These are phyloP conservation scores for Leccinum imitatum DNA, from an alignment of 768 basidiomycete species.

Conservation along the genomic window DNA sequence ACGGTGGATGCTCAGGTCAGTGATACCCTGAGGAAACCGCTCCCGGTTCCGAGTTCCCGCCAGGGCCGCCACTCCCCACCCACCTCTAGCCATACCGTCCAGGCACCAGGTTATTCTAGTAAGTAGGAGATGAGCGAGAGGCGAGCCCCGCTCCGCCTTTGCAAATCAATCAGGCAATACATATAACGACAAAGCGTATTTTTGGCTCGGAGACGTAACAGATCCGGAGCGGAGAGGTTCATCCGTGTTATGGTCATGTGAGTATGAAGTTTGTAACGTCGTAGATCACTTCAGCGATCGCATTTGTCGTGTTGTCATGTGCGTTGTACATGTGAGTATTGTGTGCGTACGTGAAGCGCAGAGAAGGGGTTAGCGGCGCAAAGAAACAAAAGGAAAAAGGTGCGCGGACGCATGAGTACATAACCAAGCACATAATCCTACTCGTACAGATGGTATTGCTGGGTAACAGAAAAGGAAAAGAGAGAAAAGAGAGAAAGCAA, in stretches of 20 bases:
- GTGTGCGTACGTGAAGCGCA: neutral
- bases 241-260: neutral
- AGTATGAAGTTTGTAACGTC: neutral
- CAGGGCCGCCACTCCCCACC: no score
- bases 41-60: no score
- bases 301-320: neutral
- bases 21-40: no score
- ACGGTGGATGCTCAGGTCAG: no score
- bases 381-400: neutral
- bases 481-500: neutral
- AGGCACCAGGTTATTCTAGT: no score
- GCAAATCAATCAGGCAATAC: neutral
- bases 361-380: neutral
- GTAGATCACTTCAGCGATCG: neutral
- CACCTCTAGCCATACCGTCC: no score
- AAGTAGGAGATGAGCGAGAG: no score
- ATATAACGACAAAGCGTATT: neutral
- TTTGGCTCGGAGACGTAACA: neutral
- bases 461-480: slow-evolving; percentile 7
- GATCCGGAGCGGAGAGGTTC: no score
- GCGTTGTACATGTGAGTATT: neutral
- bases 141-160: neutral
- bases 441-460: slow-evolving; percentile 20
- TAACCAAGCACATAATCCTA: slow-evolving; percentile 19
- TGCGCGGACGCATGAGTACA: slow-evolving; percentile 9